Conservation (phyloP, 2,329 filamentous ascomycete genomes). For the Rhytidhysteron rufulum region DNA sequence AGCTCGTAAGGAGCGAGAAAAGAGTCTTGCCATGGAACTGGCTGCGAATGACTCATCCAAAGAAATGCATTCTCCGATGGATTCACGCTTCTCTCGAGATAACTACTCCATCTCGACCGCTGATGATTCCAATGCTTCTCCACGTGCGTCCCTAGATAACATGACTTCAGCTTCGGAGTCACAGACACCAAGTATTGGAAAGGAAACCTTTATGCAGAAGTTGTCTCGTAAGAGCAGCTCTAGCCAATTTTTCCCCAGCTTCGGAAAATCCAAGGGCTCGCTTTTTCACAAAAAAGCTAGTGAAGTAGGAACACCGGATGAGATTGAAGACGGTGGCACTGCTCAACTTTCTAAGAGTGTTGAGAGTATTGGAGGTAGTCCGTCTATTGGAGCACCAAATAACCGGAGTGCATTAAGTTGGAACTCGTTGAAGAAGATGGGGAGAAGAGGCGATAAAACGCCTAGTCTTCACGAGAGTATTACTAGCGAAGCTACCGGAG, state of each 20-base stretch:
- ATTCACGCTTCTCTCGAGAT: slow-evolving; percentile 40
- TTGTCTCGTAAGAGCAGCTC: slow-evolving; percentile 46
- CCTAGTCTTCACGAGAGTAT: slow-evolving; percentile 46
- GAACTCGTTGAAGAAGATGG: slow-evolving; percentile 43
- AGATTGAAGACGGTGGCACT: slow-evolving; percentile 31
- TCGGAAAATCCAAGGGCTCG: slow-evolving; percentile 34
- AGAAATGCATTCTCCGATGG: slow-evolving; percentile 24
- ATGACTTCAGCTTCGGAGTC: slow-evolving; percentile 36
- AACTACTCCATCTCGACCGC: slow-evolving; percentile 42
- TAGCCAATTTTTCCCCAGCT: slow-evolving; percentile 40
- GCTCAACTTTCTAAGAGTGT: slow-evolving; percentile 20
- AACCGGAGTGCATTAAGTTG: slow-evolving; percentile 38
- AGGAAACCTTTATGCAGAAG: slow-evolving; percentile 49
- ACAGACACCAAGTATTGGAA: slow-evolving; percentile 28
- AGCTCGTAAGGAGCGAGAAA: slow-evolving; percentile 32
- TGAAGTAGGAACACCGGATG: slow-evolving; percentile 34
- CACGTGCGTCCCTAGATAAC: slow-evolving; percentile 14
- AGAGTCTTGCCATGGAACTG: slow-evolving; percentile 18
- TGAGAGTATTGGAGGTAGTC: slow-evolving; percentile 31
- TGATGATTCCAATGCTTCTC: slow-evolving; percentile 18
- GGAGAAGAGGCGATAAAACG: slow-evolving; percentile 41
- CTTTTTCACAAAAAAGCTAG: slow-evolving; percentile 31
- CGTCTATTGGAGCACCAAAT: slow-evolving; percentile 33
- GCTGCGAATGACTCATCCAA: slow-evolving; percentile 17
- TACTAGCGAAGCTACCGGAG: slow-evolving; percentile 37